phyloP scores from a whole-genome alignment of 1,284 basidiomycete genomes.

The Salmacisia buchloeana region DNA sequence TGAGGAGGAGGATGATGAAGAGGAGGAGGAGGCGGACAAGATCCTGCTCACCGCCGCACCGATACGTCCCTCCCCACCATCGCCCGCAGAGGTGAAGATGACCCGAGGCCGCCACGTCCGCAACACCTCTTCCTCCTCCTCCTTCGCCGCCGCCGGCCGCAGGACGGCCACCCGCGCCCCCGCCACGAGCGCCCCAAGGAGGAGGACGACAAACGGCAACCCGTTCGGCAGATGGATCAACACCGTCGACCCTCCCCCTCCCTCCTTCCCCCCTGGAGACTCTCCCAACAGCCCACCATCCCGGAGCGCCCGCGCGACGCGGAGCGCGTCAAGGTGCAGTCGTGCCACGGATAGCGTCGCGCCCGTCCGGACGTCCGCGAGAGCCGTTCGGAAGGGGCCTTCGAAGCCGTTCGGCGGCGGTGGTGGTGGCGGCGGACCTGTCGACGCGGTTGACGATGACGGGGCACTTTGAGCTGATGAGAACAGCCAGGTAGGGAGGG shows the following conservation, averaged over 20 bases:
- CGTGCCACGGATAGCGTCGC: not conserved
- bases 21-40: not conserved
- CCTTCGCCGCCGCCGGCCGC: not conserved
- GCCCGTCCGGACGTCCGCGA: not conserved
- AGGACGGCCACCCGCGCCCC: not conserved
- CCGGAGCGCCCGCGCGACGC: not conserved
- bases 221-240: not conserved
- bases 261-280: no score
- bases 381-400: not conserved
- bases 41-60: not conserved
- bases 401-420: not conserved
- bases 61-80: not conserved
- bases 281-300: conserved; percentile 1
- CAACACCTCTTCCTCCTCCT: not conserved
- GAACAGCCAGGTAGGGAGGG: no score
- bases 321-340: not conserved
- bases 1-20: no score
- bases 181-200: not conserved
- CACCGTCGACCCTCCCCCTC: no score
- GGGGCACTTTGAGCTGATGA: no score
- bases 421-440: not conserved
- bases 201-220: not conserved
- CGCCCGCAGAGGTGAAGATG: not conserved
- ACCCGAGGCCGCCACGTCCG: not conserved
- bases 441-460: no score